These are phyloP conservation scores for Pharus latifolius DNA, from an alignment of 176 grass and related monocot species.

Conservation along the genomic window DNA sequence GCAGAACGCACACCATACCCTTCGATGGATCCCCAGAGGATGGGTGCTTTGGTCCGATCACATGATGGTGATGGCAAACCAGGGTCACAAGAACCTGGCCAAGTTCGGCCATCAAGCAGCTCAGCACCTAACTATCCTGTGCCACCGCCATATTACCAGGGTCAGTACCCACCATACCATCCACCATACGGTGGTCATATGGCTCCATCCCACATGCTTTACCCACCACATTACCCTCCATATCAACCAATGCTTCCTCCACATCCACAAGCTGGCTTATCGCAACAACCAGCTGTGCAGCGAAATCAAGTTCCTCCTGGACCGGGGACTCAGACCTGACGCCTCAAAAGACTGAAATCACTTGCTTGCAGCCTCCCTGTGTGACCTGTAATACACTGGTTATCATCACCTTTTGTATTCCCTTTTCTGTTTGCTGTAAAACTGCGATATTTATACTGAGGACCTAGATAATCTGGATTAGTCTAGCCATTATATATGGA, in stretches of 20 bases:
- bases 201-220: constrained; percentile 15
- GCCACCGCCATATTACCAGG: neutral
- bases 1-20: constrained; percentile 22
- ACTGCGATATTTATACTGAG: too few species aligned
- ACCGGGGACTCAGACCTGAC: too few species aligned
- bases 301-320: neutral
- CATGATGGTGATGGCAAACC: constrained; percentile 3
- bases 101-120: neutral
- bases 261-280: neutral
- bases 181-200: constrained; percentile 14
- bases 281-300: neutral
- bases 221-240: constrained; percentile 16
- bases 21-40: constrained; percentile 40
- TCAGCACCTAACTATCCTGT: neutral
- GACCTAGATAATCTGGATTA: too few species aligned
- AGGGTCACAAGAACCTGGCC: neutral
- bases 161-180: neutral
- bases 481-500: too few species aligned
- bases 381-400: too few species aligned
- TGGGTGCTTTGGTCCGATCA: constrained; percentile 17
- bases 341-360: too few species aligned
- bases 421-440: too few species aligned
- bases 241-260: too few species aligned
- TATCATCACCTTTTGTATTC: too few species aligned
- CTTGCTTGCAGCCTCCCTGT: too few species aligned